These are phyloP conservation scores for Calonectria leucothoes DNA, from an alignment of 2,329 filamentous ascomycete genomes.

Conservation along the genomic window DNA sequence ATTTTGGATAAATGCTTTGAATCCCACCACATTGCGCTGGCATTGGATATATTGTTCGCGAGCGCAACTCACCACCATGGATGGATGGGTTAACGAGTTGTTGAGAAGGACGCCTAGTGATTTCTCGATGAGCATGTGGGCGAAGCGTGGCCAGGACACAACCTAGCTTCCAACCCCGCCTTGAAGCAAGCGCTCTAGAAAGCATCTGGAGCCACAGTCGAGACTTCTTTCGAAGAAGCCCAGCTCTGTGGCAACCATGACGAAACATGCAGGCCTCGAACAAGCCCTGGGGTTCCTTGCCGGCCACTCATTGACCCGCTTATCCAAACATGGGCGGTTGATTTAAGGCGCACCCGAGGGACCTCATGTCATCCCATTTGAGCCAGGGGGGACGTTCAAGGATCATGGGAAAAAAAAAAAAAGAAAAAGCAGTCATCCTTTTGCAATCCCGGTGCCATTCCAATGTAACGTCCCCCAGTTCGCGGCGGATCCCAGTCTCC, in stretches of 20 bases:
- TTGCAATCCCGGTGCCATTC: constrained; percentile 9
- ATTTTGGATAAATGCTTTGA: neutral
- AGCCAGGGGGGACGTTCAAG: constrained; percentile 4
- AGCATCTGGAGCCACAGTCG: neutral
- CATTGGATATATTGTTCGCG: neutral
- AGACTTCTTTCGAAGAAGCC: neutral
- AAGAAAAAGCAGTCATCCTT: neutral
- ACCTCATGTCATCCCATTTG: neutral
- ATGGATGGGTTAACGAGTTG: neutral
- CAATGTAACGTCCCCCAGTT: constrained; percentile 20
- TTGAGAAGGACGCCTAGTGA: neutral
- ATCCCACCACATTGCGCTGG: neutral
- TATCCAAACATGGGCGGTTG: neutral
- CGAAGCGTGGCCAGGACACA: neutral
- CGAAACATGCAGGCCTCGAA: neutral
- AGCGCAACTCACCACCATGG: neutral
- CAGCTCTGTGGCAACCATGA: neutral
- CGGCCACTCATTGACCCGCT: neutral
- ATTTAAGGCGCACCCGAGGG: constrained; percentile 1
- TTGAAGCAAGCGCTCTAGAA: neutral
- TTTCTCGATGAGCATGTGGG: neutral
- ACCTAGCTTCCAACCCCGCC: neutral
- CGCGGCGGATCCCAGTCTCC: constrained; percentile 14
- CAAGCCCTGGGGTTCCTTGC: neutral
- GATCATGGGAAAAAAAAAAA: neutral